phyloP scores from a whole-genome alignment of 2,329 filamentous ascomycete genomes.

The Blastomyces emzantsi region DNA sequence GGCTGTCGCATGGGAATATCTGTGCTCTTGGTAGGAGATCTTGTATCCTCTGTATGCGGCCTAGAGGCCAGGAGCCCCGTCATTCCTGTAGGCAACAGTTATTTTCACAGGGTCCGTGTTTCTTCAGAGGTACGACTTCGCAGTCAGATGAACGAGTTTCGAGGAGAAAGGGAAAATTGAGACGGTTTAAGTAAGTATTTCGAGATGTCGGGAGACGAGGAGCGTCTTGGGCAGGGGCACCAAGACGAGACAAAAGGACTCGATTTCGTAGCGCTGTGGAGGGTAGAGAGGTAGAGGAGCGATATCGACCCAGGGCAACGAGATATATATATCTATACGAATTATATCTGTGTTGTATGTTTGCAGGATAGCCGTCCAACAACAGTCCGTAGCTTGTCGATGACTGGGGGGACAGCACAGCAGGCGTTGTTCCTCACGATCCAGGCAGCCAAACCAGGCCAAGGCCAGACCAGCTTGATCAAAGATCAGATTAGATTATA shows the following conservation, averaged over 20 bases:
- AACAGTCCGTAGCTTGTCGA: background rate
- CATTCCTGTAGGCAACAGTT: background rate
- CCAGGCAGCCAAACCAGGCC: background rate
- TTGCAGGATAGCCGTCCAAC: background rate
- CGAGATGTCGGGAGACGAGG: background rate
- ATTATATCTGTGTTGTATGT: background rate
- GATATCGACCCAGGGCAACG: background rate
- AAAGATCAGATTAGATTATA: conserved; percentile 9
- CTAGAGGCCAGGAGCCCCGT: conserved; percentile 29
- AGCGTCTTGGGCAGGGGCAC: background rate
- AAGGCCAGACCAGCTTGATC: background rate
- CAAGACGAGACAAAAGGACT: background rate
- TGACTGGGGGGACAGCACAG: background rate
- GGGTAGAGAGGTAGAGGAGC: background rate
- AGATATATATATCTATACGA: background rate
- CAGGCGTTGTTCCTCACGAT: background rate
- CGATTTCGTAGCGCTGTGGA: background rate
- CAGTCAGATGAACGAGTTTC: background rate
- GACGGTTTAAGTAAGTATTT: background rate
- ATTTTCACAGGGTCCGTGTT: background rate
- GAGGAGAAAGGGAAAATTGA: background rate
- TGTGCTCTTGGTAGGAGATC: background rate
- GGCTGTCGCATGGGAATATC: conserved; percentile 28
- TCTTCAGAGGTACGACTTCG: background rate
- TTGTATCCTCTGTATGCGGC: conserved; percentile 3